These are phyloP conservation scores for Solanum acaule DNA, from an alignment of 257 asterid genomes.

Conservation along the genomic window DNA sequence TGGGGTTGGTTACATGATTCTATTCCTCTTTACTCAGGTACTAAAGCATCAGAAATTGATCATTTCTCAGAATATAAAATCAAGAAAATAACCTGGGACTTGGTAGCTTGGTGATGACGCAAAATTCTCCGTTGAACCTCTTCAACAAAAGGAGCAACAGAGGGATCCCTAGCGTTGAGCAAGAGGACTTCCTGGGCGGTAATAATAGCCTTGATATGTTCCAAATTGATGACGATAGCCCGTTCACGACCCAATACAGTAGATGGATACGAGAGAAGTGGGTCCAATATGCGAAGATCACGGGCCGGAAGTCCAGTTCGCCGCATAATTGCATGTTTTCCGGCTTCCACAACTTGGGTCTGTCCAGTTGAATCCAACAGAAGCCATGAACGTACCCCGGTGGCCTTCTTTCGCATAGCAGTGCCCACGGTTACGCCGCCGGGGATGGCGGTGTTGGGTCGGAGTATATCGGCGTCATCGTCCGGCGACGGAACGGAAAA, in stretches of 20 bases:
- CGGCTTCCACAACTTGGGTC: constrained; percentile 74
- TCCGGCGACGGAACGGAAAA: constrained; percentile 12
- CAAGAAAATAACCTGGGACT: constrained; percentile 46
- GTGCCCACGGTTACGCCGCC: constrained; percentile 10
- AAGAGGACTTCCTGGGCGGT: constrained; percentile 84
- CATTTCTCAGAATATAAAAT: not conserved
- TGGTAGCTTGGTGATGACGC: constrained; percentile 69
- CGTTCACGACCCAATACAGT: constrained; percentile 89
- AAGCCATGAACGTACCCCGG: constrained; percentile 83
- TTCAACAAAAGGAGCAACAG: constrained; percentile 76
- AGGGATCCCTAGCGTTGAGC: constrained; percentile 81
- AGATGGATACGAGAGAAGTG: constrained; percentile 77
- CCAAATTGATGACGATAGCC: constrained; percentile 88
- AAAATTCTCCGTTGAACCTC: constrained; percentile 70
- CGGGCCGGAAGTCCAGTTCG: constrained; percentile 97
- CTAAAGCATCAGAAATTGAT: not conserved
- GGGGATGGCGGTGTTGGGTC: constrained; percentile 14
- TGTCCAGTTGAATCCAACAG: constrained; percentile 77
- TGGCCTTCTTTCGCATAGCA: constrained; percentile 68
- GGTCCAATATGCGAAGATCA: constrained; percentile 89
- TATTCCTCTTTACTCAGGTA: not conserved
- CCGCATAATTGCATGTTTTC: constrained; percentile 90
- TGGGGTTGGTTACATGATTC: not conserved
- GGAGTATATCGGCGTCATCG: constrained; percentile 25
- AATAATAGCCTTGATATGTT: constrained; percentile 91